Evolutionary conservation across 2,329 filamentous ascomycete species (phyloP), one percentile per base, ranked within the genome.

Genomic region (Neodidymelliopsis sp.): DNA sequence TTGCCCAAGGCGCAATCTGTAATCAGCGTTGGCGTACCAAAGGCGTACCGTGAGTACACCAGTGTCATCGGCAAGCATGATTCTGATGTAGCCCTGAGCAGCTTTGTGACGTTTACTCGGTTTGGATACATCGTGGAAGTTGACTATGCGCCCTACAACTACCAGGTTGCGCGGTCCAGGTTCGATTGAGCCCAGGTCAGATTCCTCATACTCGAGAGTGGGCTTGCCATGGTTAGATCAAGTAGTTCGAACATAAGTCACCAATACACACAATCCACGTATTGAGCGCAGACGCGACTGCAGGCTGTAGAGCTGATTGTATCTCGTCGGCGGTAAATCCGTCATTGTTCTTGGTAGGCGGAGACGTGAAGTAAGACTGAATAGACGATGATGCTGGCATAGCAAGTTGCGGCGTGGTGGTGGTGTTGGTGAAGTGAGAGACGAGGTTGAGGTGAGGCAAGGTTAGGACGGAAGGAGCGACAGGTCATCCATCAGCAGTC

Each of bases 21-120:
- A 79, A 16, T 56, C 66, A 39, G 55, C 60, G 3, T 69, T 67
- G 13, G 70, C 71, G 43, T 80, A 84, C 73, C 80, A 83, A 2
- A 84, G 66, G 35, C 79, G 80, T 46, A 84, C 82, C 6, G 77
- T 80, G 47, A 85, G 75, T 3, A 77, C 78, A 2, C 77, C 83
- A 0, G 75, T 78, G 31, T 81, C 75, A 62, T 86, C 84, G 37
- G 79, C 79, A n/a, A 86, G 62, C 23, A 81, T 75, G 7, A 86
- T 61, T 43, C 79, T 80, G 46, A 84, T 69, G 60, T 77, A 81
- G 11, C 80, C 79, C 53, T 76, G 75, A 2, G 81, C 79, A 28
- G 74, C 74, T 27, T 65, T 67, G 25, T 77, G 73, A 28, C 69
- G 73, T 53, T 74, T 77, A 48, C 70, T 76, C 3, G 68, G 69